Evolutionary conservation across 2,329 filamentous ascomycete species (phyloP), one percentile per base, ranked within the genome.

Genomic region (Aspergillus jensenii): DNA sequence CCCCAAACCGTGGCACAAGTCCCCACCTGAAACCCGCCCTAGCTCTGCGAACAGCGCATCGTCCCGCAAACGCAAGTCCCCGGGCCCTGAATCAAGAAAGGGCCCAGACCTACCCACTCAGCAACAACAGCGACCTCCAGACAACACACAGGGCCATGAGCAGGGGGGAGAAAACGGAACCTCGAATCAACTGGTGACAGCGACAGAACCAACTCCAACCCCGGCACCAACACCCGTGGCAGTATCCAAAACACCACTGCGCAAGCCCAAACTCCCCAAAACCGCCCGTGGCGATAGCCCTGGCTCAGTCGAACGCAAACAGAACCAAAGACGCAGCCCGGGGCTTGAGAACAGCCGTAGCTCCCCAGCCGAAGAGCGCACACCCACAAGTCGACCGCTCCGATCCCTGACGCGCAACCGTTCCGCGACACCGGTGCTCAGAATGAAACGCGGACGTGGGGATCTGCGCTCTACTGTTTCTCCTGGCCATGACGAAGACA

Each of bases 11-110:
- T 41, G 44, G 35, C 52, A 9, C 44, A 55, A 31, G 21, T 7
- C 37, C 15, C 43, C 52, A 11, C 5, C 39, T 5, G 43, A 59
- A 3, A 43, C 54, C 21, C 57, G 51, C 11, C 9, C 55, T 43
- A 52, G 54, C 47, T 61, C 65, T 46, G 62, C 64, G 53, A 68
- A 73, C 60, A 72, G 67, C 59, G 62, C 67, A 19, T 73, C 70
- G 17, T 73, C 70, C 43, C 72, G 65, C 33, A 75, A 74, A 62
- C 67, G 73, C 56, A 75, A 73, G 60, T 69, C 72, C 21, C 67
- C 69, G 19, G 65, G 68, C 60, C 69, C 69, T 61, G 67, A 71
- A 65, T 59, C 65, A 17, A 17, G 65, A 9, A 48, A 44, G 14
- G 54, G 40, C 35, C 19, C 37, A 41, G 25, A 47, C 48, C 25